These are phyloP conservation scores for Clavispora carvajalis DNA, from an alignment of 805 yeast species.

Conservation along the genomic window DNA sequence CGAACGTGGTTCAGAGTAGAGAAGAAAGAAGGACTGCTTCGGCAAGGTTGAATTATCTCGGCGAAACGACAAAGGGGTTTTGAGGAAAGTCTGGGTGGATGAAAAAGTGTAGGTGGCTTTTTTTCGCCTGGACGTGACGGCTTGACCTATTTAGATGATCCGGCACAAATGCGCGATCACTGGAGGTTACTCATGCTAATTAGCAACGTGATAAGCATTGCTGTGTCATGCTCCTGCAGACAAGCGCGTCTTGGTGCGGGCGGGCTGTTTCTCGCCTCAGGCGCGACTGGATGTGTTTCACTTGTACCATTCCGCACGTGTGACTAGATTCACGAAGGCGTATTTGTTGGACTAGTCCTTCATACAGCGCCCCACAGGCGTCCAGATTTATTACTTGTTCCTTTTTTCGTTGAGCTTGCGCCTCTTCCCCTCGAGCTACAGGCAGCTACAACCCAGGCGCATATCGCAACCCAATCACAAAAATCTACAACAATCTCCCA, in stretches of 20 bases:
- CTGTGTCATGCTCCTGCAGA: slow-evolving; percentile 1
- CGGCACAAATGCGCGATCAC: background rate
- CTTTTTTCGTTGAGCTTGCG: too few relatives aligned
- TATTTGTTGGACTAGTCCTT: too few relatives aligned
- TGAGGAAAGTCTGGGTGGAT: background rate
- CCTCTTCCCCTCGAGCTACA: too few relatives aligned
- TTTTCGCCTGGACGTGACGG: slow-evolving; percentile 1
- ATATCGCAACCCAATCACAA: background rate
- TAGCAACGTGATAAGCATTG: slow-evolving; percentile 1
- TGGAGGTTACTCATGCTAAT: background rate
- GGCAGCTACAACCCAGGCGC: too few relatives aligned
- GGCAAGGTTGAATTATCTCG: background rate
- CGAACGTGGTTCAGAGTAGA: background rate
- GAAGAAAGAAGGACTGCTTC: background rate
- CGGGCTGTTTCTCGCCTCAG: background rate
- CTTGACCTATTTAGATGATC: background rate
- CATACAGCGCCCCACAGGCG: too few relatives aligned
- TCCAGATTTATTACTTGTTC: too few relatives aligned
- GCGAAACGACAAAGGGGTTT: background rate
- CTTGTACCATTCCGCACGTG: too few relatives aligned
- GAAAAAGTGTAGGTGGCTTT: background rate
- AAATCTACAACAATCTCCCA: background rate
- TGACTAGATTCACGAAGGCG: too few relatives aligned
- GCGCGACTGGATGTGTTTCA: background rate
- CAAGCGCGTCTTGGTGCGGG: background rate